These are phyloP conservation scores for Nymphaea colorata DNA, from an alignment of 164 flowering plant genomes.

Conservation along the genomic window DNA sequence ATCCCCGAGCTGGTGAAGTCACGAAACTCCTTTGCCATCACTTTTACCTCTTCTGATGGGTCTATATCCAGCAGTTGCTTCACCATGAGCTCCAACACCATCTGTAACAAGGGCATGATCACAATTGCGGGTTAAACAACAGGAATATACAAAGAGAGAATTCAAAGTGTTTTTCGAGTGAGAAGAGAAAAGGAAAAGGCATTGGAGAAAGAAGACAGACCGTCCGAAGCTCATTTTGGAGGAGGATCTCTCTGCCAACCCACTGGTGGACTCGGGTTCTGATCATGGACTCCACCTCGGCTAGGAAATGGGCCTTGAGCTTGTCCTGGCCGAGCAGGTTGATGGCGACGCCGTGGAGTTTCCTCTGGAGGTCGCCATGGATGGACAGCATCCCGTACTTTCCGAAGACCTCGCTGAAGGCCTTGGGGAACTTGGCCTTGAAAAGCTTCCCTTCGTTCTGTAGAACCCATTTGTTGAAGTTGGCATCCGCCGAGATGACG, in stretches of 20 bases:
- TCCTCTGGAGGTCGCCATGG: slow-evolving; percentile 3
- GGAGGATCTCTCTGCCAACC: neutral
- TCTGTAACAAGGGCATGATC: neutral
- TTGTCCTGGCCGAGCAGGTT: slow-evolving; percentile 1
- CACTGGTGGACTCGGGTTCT: neutral
- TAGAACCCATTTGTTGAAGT: slow-evolving; percentile 2
- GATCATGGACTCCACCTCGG: neutral
- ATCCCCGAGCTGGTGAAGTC: neutral
- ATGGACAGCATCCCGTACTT: neutral
- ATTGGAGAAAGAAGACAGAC: neutral
- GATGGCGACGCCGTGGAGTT: slow-evolving; percentile 1
- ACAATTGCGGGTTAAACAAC: neutral
- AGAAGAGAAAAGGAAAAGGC: too few species aligned
- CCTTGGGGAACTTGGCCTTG: neutral
- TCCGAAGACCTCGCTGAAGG: neutral
- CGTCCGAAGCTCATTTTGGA: neutral
- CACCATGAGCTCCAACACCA: neutral
- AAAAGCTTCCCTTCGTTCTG: slow-evolving; percentile 1
- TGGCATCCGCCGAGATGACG: neutral
- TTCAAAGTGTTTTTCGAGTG: neutral
- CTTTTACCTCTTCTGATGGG: neutral
- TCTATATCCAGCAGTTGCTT: slow-evolving; percentile 1
- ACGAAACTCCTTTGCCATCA: neutral
- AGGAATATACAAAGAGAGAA: neutral
- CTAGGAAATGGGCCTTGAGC: neutral